Percentiles rank a stretch among this genome's conserved stretches.
These are phyloP conservation scores for Sonneratia alba DNA, from an alignment of 345 rosid genomes.

Conservation along the genomic window DNA sequence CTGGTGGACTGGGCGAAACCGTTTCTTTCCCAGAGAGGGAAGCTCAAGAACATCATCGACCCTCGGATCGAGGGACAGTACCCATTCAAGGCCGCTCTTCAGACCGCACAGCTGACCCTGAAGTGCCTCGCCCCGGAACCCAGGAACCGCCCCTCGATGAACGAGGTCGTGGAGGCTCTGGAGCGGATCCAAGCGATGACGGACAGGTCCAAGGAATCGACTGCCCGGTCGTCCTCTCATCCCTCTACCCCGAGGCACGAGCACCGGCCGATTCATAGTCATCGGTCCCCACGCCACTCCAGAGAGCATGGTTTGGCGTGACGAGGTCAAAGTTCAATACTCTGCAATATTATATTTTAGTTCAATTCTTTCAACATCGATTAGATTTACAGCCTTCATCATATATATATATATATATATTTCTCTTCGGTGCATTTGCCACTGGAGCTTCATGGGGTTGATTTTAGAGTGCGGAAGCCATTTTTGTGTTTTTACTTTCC, in stretches of 20 bases:
- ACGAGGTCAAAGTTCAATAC: too few species aligned
- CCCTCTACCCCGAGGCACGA: conserved; percentile 1
- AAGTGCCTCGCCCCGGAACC: conserved; percentile 42
- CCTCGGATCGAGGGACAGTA: conserved; percentile 39
- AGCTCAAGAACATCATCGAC: conserved; percentile 38
- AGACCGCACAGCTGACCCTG: conserved; percentile 30
- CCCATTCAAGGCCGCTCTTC: conserved; percentile 32
- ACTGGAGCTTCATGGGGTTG: too few species aligned
- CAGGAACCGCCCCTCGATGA: conserved; percentile 45
- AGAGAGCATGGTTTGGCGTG: too few species aligned
- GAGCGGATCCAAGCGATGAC: conserved; percentile 30
- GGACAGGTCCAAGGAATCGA: conserved; percentile 15
- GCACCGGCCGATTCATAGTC: conserved; percentile 4
- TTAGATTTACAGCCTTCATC: too few species aligned
- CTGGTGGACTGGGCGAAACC: conserved; percentile 53
- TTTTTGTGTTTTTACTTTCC: too few species aligned
- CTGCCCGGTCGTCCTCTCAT: conserved; percentile 10
- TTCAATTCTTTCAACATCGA: too few species aligned
- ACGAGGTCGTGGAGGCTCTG: conserved; percentile 37
- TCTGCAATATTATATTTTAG: too few species aligned
- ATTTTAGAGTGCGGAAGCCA: too few species aligned
- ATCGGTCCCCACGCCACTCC: conserved; percentile 5
- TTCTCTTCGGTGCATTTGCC: too few species aligned
- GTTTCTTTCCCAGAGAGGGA: conserved; percentile 27
- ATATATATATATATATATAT: too few species aligned